Base-by-base conservation (phyloP, 2,329 filamentous ascomycete genomes). In the Peltaster fructicola region DNA sequence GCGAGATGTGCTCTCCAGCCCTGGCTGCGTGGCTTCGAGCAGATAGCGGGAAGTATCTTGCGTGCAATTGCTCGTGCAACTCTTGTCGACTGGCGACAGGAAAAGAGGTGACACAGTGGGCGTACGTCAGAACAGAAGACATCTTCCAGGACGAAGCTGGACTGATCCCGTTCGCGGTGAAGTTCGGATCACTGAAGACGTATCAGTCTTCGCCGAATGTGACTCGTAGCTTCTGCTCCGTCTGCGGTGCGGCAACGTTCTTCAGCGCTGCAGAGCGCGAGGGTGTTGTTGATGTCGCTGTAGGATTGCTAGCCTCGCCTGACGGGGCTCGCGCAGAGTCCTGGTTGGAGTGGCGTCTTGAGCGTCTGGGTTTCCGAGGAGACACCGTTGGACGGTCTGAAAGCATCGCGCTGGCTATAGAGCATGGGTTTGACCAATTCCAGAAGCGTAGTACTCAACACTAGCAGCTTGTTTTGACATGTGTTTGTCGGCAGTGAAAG, bases 81-180 rank as follows among this genome's bases (percentile, higher is more conserved):
- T 65, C 66, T 2, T 80, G 73, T 41, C 65, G 72, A 5, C 51
- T 69, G 3, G 47, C 51, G 1, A 60, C 64, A 1, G 71, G 72
- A 3, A 71, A 68, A 34, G 68, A 75, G 28, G 60, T 76, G 22
- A 63, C 73, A 36, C 52, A 62, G 0, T 79, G 73, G 73, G 58
- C 66, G 0, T 79, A 76, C 39, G 50, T 77, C 1, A 68, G 69
- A 1, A 54, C 56, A n/a, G 44, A 49, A 2, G 69, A 73, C 36
- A 66, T 78, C 26, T 46, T 54, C 10, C 52, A 39, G 3, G 43
- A 45, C 28, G 22, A 30, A 7, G 34, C 33, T n/a, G 42, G 43
- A 15, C 26, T 33, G 15, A 10, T 26, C 1, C 33, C 39, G 3
- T 36, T 43, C 26, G 18, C 33, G 3, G 48, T 61, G 3, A 40